Evolutionary conservation across 345 rosid genomes (phyloP), one percentile per base, ranked within the genome.

Genomic region (Eucalyptus curtisii): DNA sequence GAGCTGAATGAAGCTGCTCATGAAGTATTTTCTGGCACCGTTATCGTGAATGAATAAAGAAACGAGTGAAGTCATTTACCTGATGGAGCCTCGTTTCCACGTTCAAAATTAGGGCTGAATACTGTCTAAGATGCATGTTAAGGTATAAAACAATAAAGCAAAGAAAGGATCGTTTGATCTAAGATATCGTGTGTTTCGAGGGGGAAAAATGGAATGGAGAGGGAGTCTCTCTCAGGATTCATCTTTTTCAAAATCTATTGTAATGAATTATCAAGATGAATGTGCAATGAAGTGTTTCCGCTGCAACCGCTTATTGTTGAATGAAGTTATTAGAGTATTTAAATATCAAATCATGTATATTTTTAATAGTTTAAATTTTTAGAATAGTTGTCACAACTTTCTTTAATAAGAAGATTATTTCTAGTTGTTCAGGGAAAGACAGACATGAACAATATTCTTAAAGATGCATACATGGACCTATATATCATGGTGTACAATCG

Each of bases 391-490:
- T 27, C 37, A 64, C 33, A 64, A 4, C n/a, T 30, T 64, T 13
- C 66, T 31, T 13, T 30, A 13, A 14, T 13, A 64, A 7, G 10
- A 64, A 64, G 31, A 30, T 64, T 14, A n/a, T 64, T n/a, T n/a
- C 37, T 64, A n/a, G 37, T 14, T 64, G 19, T 64, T 64, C 76
- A 64, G 10, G 71, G n/a, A 14, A 64, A 64, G 10, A 64, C 4
- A 30, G 37, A n/a, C 7, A 30, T 13, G 19, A 14, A 64, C 9
- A 2, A 7, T n/a, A n/a, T 2, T 64, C 19, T 64, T 14, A 64
- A 64, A n/a, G 10, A n/a, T 64, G 2, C 76, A 2, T n/a, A 64
- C 0, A 64, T 14, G 76, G 1, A 64, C 0, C 30, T 24, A 13
- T n/a, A 64, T n/a, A 64, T 64, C 37, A 64, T 27, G 37, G 37